These are phyloP conservation scores for Cicer cuneatum DNA, from an alignment of 306 rosid species.

Conservation along the genomic window DNA sequence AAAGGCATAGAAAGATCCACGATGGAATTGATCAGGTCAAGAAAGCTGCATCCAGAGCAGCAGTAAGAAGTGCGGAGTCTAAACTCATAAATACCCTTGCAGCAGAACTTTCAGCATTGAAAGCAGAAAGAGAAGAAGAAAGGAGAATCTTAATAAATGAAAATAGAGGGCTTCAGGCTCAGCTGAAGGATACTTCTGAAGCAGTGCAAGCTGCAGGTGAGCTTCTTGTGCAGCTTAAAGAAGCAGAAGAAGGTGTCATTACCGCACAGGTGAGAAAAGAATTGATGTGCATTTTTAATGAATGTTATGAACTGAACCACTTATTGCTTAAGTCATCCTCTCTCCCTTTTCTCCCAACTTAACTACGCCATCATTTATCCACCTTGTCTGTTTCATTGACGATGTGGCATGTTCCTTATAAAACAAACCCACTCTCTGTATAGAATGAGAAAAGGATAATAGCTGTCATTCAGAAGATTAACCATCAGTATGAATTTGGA, in stretches of 20 bases:
- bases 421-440: background rate
- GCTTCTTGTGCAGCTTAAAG: slow-evolving; percentile 80
- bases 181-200: slow-evolving; percentile 82
- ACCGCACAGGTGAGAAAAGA: slow-evolving; percentile 68
- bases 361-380: background rate
- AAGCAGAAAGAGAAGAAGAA: slow-evolving; percentile 78
- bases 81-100: slow-evolving; percentile 82
- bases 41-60: slow-evolving; percentile 79
- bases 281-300: slow-evolving; percentile 16
- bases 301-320: background rate
- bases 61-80: slow-evolving; percentile 80
- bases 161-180: slow-evolving; percentile 83
- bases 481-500: background rate
- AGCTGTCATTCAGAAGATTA: background rate
- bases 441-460: background rate
- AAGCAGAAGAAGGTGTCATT: slow-evolving; percentile 77
- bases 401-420: background rate
- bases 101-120: slow-evolving; percentile 77
- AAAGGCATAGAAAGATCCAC: slow-evolving; percentile 75
- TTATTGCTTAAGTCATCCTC: background rate
- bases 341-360: background rate
- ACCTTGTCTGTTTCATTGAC: background rate
- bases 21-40: slow-evolving; percentile 82
- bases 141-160: slow-evolving; percentile 67
- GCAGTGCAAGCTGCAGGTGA: slow-evolving; percentile 97